Evolutionary conservation across 805 yeast species (phyloP), one percentile per base, ranked within the genome.

Genomic region (Maudiozyma bulderi): DNA sequence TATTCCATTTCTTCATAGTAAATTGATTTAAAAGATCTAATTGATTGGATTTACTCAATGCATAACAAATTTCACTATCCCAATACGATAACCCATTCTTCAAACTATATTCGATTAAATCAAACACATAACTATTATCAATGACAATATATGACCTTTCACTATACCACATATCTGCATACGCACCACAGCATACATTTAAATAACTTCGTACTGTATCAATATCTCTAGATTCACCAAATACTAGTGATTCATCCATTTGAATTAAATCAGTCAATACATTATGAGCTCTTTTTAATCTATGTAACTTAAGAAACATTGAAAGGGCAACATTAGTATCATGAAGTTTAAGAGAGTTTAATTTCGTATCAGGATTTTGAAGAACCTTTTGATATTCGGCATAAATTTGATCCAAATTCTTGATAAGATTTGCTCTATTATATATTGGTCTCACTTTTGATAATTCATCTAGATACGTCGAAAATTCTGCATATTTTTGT

Each of bases 121-220:
- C 48, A n/a, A 49, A 48, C 1, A 58, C 41, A 9, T 50, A 47
- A 15, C 46, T 46, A 6, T 50, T 46, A 45, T 56, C 57, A 40
- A 53, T 43, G 10, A 47, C 44, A 43, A 48, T 43, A 48, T 55
- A 48, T n/a, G 33, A 35, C 9, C 37, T 33, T 9, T 41, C 34
- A 5, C 29, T 28, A 31, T 31, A 37, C 64, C 65, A 62, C 41
- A 49, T 52, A 15, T 48, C 49, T 15, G 55, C 49, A 43, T 56
- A 44, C 5, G 64, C 59, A 33, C 67, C 67, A 50, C 66, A 61
- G n/a, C 58, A 46, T 42, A 63, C 44, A 39, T 57, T 54, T 39
- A 62, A 48, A 45, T 55, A 57, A 37, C 58, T 55, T 1, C 50
- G 42, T 9, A 60, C 50, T 6, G 60, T 57, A 1, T 50, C 40